Base-by-base conservation (phyloP, 257 asterid species). In the Prunella vulgaris region DNA sequence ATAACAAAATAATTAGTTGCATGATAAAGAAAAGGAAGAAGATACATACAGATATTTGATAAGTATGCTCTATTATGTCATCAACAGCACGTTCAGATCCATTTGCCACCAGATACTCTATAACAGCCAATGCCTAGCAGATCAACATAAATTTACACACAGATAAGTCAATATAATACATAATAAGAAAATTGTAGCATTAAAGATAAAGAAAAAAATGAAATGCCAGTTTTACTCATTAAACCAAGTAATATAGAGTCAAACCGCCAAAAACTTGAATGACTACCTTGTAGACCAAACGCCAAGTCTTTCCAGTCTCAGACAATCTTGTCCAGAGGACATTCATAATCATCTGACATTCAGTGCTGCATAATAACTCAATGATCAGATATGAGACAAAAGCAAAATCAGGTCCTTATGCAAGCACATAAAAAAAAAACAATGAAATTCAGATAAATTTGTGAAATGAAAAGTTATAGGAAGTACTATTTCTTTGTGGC, bases 1-100 rank as follows among this genome's bases (percentile, higher is more conserved):
- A 76, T n/a, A 51, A 62, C 53, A 71, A 37, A 40, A 46, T 68
- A 68, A 64, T 33, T 21, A 4, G 17, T 57, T 12, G 59, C 2
- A 32, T 42, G 18, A 63, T 20, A 52, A 64, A 56, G 48, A 71
- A 69, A 69, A 52, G 21, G 75, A 76, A 73, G 40, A 78, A 25
- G 28, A 25, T 63, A 69, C 90, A 20, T 85, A 90, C 98, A 60
- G 95, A 85, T 78, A 93, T 93, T 83, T 93, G 92, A 77, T 76
- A 93, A 17, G 96, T 85, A 75, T 93, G 97, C 65, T 90, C 96
- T 70, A 93, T 64, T 64, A 93, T 88, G 69, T 93, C 96, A 82
- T 90, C 96, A 74, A 93, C 92, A 66, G 90, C 88, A 68, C 92
- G 97, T 58, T 89, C 99, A 44, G 99, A 88, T 80, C 99, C 99